Conservation (phyloP, 2,329 filamentous ascomycete genomes). For the Verticillium nubilum region DNA sequence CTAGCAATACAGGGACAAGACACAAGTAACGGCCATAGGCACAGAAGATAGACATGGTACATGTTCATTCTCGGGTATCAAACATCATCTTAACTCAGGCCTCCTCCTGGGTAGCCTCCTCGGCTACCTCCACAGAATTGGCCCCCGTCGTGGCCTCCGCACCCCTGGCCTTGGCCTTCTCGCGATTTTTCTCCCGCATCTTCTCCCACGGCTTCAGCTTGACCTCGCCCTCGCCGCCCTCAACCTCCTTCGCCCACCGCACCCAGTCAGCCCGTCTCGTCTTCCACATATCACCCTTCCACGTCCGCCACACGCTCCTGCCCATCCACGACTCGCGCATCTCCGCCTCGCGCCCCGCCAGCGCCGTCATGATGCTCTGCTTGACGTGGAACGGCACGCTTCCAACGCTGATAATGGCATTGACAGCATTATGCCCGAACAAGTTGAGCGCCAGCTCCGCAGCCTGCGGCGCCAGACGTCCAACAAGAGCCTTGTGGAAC, state of each 20-base stretch:
- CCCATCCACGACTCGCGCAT: conserved; percentile 50
- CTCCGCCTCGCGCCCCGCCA: conserved; percentile 41
- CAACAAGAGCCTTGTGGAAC: conserved; percentile 52
- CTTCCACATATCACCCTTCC: conserved; percentile 55
- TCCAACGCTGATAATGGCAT: conserved; percentile 42
- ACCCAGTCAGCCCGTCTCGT: conserved; percentile 50
- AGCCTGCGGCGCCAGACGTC: conserved; percentile 37
- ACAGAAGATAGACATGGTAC: neutral
- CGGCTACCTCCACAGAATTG: neutral
- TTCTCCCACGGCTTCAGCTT: neutral
- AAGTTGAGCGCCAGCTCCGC: conserved; percentile 42
- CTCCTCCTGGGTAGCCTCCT: neutral
- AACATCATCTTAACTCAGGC: conserved; percentile 6
- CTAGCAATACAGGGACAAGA: too few species aligned
- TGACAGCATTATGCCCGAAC: conserved; percentile 46
- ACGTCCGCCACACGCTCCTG: conserved; percentile 50
- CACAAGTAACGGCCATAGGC: too few species aligned
- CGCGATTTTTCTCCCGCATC: neutral
- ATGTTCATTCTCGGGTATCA: conserved; percentile 10
- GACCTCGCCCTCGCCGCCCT: conserved; percentile 9
- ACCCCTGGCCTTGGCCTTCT: conserved; percentile 1
- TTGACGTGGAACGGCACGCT: conserved; percentile 54
- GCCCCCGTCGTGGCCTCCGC: neutral
- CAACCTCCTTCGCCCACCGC: conserved; percentile 48
- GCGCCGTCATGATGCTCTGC: conserved; percentile 44